Evolutionary conservation across 2,329 filamentous ascomycete genomes (phyloP), one percentile per base, ranked within the genome.

Genomic region (Fusarium cicatricum): DNA sequence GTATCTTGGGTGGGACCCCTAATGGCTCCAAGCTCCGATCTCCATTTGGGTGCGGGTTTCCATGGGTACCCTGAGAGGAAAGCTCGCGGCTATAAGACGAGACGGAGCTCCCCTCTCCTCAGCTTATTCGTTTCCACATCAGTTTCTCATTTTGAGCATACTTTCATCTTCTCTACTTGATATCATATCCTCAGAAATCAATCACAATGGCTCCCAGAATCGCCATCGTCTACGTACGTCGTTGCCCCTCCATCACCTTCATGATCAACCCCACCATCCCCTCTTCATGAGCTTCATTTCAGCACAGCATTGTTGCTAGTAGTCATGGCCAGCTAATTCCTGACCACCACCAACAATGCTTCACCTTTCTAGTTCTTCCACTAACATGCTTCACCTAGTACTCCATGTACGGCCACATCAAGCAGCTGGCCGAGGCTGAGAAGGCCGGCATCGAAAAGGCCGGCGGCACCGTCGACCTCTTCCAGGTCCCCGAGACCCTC

Each of bases 341-440:
- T 4, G 21, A 23, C 46, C 31, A 15, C 55, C 51, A 33, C 43
- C 42, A 60, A 37, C 14, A 46, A 14, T 15, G 11, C 31, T 12
- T 40, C 40, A 21, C 21, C 4, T 36, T 26, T 19, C 34, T 41
- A 40, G 14, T 12, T 12, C n/a, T n/a, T 16, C 4, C 23, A 37
- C 59, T 67, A 50, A 67, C 55, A 39, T 33, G 28, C 37, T 31
- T 5, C 34, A 3, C n/a, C 29, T 59, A 95, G 91, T 96, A 96
- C 82, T 96, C 92, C 66, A 90, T 92, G 85, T 96, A 95, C 80
- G 94, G 95, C 78, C 93, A 97, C 80, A 89, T 97, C 78, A 80
- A 84, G 78, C 79, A 87, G 73, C 77, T 97, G 70, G 95, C 94
- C 71, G 87, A 95, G 76, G 92, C 92, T 62, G 93, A 98, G 82